phyloP scores from a whole-genome alignment of 176 grass and related monocot genomes.

The Rhynchospora breviuscula region DNA sequence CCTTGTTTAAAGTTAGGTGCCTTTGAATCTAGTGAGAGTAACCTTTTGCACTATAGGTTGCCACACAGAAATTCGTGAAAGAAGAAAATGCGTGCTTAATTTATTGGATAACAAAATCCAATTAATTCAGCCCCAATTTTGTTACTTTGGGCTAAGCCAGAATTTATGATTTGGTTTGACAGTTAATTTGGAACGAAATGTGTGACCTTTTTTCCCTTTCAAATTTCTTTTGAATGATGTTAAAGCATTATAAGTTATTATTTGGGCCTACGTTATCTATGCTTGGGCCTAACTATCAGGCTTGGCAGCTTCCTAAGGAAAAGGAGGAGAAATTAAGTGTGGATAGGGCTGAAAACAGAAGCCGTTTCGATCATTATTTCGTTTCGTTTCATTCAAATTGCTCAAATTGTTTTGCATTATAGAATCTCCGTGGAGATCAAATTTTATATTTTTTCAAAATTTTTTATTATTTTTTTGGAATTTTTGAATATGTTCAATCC shows the following conservation, averaged over 20 bases:
- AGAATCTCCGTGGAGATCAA: too few relatives aligned
- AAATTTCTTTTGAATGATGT: background rate
- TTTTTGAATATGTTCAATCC: too few relatives aligned
- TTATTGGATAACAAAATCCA: background rate
- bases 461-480: too few relatives aligned
- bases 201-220: background rate
- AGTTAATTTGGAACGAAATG: background rate
- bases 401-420: too few relatives aligned
- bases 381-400: too few relatives aligned
- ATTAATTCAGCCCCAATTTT: background rate
- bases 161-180: background rate
- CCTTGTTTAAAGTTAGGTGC: background rate
- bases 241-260: background rate
- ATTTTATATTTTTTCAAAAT: too few relatives aligned
- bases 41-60: background rate
- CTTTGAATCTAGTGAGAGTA: constrained; percentile 10
- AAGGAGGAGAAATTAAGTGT: too few relatives aligned
- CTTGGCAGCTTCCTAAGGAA: too few relatives aligned
- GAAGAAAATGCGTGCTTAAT: background rate
- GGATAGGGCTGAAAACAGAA: too few relatives aligned
- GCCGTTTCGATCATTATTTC: too few relatives aligned
- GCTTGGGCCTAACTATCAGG: too few relatives aligned
- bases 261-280: too few relatives aligned
- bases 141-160: background rate
- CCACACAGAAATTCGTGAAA: background rate